Base-by-base conservation (phyloP, 2,329 filamentous ascomycete species). In the Colletotrichum coccodes region DNA sequence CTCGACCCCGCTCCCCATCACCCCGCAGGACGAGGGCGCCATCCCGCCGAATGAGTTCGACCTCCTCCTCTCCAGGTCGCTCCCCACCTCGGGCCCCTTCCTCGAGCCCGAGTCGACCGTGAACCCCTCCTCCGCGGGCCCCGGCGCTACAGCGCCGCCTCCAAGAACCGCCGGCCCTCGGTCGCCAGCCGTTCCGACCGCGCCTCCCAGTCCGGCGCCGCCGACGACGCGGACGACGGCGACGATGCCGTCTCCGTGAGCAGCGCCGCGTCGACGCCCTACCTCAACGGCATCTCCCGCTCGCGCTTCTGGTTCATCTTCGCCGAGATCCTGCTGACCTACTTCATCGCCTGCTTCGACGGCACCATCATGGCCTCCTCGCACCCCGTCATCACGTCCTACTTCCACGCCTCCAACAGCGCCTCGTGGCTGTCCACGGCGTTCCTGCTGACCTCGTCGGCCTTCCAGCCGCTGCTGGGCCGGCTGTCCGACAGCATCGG, bases 371-470 rank as follows among this genome's bases (percentile, higher is more conserved):
- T 95, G 92, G 92, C 92, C 5, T 94, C 92, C 3, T 91, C 87
- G 47, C 93, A 96, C 77, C 92, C 93, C 0, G 91, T 93, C 65
- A 94, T 95, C 70, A 94, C 92, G 0, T 94, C 92, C 0, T 90
- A 95, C 77, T 95, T 95, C 78, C 83, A 90, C 70, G 88, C 91
- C 56, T 92, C 92, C 36, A 94, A 95, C 77, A 89, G 89, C 53
- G 93, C 93, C 3, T 94, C 92, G 2, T 96, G 93, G 93, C 84
- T 95, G 5, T 94, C 92, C 2, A 95, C 93, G 0, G 89, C 92
- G 0, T 95, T 94, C 72, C 80, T 95, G 40, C 84, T 96, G 42
- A 94, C 93, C 0, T 92, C 89, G 4, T 94, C 92, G 1, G 89
- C 91, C 28, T 91, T 94, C 65, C 91, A 94, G 78, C 92, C 93